Evolutionary conservation across 2,329 filamentous ascomycete genomes (phyloP), one percentile per base, ranked within the genome.

Genomic region (Xylaria sp.): DNA sequence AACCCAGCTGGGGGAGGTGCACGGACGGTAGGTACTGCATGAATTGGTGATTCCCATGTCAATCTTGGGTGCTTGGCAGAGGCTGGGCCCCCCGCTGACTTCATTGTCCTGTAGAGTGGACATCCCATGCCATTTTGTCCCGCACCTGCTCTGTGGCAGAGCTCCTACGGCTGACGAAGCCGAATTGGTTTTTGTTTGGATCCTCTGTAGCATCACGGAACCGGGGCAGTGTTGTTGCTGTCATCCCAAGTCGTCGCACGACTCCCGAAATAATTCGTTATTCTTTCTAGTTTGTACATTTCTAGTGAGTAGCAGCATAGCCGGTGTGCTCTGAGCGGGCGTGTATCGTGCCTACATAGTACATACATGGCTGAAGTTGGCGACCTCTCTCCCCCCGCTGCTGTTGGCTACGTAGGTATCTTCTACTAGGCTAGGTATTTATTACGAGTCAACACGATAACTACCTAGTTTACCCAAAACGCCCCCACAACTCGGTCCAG

Each of bases 391-490:
- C 52, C 54, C 51, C 55, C 52, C 24, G 11, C 6, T 26, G 11
- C 6, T 11, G 11, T 11, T 26, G 11, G 6, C 24, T 26, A 6
- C 5, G 24, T 26, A 26, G 6, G 5, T 26, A 26, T 26, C n/a
- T n/a, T n/a, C n/a, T n/a, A n/a, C n/a, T n/a, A n/a, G 24, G 9
- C 24, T 26, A 26, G 11, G 29, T 13, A 34, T 13, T 34, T 13
- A 34, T 34, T 44, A 50, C 52, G 44, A 53, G 43, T 41, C 41
- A 29, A 16, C 17, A 38, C 51, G 44, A 57, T 43, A 55, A 48
- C 29, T 40, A 11, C 24, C 24, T 34, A 34, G 8, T 13, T 34
- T 34, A 34, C 29, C 16, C 29, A 13, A 6, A 21, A 9, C 19
- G 39, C 22, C 21, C 8, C 21, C 45, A 20, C 37, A 39, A 34